Evolutionary conservation across 768 basidiomycete species (phyloP), one percentile per base, ranked within the genome.

Genomic region (Pleurotus tuber-regium): DNA sequence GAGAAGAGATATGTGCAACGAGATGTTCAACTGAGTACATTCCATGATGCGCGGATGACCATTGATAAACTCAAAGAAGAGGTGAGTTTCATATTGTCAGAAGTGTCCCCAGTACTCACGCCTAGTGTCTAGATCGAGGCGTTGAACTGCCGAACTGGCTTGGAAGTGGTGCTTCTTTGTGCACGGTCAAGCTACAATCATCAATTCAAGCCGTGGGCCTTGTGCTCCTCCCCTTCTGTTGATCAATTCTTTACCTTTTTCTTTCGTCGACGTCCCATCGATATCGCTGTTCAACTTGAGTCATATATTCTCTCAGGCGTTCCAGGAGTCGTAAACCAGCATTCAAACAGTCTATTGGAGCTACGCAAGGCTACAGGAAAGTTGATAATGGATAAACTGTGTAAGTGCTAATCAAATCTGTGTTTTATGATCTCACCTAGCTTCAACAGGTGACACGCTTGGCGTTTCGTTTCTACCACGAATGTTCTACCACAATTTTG

Each of bases 401-500:
- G 53, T 51, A 28, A 39, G 53, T 18, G 12, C 18, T 35, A 14
- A 35, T 35, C 33, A 2, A n/a, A n/a, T n/a, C n/a, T n/a, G n/a
- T n/a, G n/a, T n/a, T n/a, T n/a, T n/a, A n/a, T n/a, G n/a, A n/a
- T n/a, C n/a, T n/a, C n/a, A n/a, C n/a, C n/a, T n/a, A n/a, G n/a
- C n/a, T n/a, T n/a, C n/a, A n/a, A n/a, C n/a, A n/a, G n/a, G n/a
- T n/a, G n/a, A n/a, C n/a, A n/a, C n/a, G n/a, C n/a, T n/a, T n/a
- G n/a, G n/a, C n/a, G n/a, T n/a, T n/a, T n/a, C n/a, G n/a, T n/a
- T n/a, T n/a, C n/a, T 49, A 14, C 33, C 33, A 12, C 33, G 30
- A 23, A 63, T 63, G 62, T 30, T 10, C 36, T 62, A 63, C 40
- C 18, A 25, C 16, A 56, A 57, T 28, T 63, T 62, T 48, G 55